Conservation (phyloP, 805 yeast genomes). For the Wickerhamiella musiphila region DNA sequence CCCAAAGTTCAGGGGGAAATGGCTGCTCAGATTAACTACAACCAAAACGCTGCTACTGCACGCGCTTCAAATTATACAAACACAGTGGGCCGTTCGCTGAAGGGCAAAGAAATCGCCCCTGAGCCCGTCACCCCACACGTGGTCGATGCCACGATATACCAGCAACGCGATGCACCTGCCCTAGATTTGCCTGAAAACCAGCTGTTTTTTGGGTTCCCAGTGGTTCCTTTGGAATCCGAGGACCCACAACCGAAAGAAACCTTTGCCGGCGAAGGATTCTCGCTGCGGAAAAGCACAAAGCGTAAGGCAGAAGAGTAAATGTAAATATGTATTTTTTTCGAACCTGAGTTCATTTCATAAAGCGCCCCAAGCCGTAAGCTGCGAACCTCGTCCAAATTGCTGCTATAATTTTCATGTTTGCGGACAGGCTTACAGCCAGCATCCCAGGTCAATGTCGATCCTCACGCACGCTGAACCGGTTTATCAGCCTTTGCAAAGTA, state of each 20-base stretch:
- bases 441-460: no score
- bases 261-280: conserved; percentile 57
- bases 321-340: no score
- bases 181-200: conserved; percentile 66
- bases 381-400: no score
- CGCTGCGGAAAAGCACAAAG: conserved; percentile 52
- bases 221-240: conserved; percentile 27
- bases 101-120: background rate
- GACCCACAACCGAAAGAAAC: conserved; percentile 23
- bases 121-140: background rate
- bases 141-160: conserved; percentile 12
- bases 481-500: no score
- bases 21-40: conserved; percentile 59
- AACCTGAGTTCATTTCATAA: no score
- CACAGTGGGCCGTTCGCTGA: background rate
- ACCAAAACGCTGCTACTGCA: conserved; percentile 31
- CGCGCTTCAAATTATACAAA: no score
- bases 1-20: conserved; percentile 35
- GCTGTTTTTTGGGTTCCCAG: conserved; percentile 85
- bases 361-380: no score
- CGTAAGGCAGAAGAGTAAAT: no score
- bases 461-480: no score
- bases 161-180: conserved; percentile 35
- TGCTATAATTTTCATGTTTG: no score
- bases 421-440: no score